Base-by-base conservation (phyloP, 106 monocot genomes). In the Chionographis japonica region DNA sequence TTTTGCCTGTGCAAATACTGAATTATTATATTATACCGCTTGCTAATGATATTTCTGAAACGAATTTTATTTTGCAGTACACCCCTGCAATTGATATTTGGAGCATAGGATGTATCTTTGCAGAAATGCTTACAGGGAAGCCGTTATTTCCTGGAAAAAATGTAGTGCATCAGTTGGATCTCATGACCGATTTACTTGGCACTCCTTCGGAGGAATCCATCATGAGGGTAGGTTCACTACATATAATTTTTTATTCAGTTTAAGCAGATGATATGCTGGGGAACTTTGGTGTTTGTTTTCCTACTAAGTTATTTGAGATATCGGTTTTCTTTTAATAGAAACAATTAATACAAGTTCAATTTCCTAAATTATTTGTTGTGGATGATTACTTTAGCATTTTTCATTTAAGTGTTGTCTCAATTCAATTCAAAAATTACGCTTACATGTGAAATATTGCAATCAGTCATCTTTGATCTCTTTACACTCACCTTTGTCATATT, bases 41-140 rank as follows among this genome's bases (percentile, higher is more conserved):
- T 46, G 46, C 46, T 6, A 46, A 46, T 46, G 9, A 46, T 46
- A 10, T 6, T 46, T 46, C 5, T 46, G 5, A 46, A 15, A 52
- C 52, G 37, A 53, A 37, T 62, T 73, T 18, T n/a, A 11, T 59
- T 75, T 68, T 72, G 51, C 76, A 86, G 86, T 86, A 86, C 61
- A 83, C 86, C 4, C 86, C 86, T 59, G 82, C 86, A 51, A 77
- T 86, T 66, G 86, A 86, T 71, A 86, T 86, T 15, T 86, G 86
- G 86, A 86, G 86, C 76, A 86, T 86, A 76, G 86, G 86, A 70
- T 86, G 86, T 62, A 86, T 86, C 65, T 86, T 83, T 77, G 86
- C 86, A 37, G 86, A 86, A 69, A 51, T 86, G 67, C 72, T 86
- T 14, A 79, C 73, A 4, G 79, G 82, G 9, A 79, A 65, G 61